These are phyloP conservation scores for Triticum urartu DNA, from an alignment of 176 grass and related monocot species.

Conservation along the genomic window DNA sequence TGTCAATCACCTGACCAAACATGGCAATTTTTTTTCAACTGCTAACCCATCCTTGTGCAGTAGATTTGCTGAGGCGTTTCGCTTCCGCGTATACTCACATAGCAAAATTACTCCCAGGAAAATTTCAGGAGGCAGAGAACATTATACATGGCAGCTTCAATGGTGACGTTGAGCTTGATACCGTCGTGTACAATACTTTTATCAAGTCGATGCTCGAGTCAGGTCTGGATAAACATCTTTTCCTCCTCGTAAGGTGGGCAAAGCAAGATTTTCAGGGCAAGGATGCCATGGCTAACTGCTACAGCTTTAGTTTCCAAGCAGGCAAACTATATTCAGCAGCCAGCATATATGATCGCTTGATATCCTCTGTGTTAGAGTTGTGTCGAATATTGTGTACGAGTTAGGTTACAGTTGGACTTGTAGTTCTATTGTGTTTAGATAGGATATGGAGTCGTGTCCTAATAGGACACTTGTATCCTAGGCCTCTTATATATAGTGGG, in stretches of 20 bases:
- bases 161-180: slow-evolving; percentile 65
- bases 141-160: slow-evolving; percentile 58
- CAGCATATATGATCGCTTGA: too few species aligned
- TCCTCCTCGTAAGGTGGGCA: neutral
- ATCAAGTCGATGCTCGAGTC: slow-evolving; percentile 90
- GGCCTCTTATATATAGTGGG: too few species aligned
- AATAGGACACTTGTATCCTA: too few species aligned
- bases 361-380: too few species aligned
- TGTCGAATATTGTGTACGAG: too few species aligned
- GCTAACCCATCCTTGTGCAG: neutral
- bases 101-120: slow-evolving; percentile 39
- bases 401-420: too few species aligned
- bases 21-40: slow-evolving; percentile 41
- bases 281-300: too few species aligned
- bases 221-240: slow-evolving; percentile 48
- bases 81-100: neutral
- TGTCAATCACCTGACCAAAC: slow-evolving; percentile 69
- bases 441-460: too few species aligned
- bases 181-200: slow-evolving; percentile 80
- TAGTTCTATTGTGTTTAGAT: too few species aligned
- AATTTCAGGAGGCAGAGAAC: slow-evolving; percentile 72
- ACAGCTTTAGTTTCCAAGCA: too few species aligned
- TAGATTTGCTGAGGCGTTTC: neutral
- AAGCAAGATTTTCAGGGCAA: too few species aligned
- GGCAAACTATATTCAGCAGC: too few species aligned